These are phyloP conservation scores for Penicillium angulare DNA, from an alignment of 495 filamentous ascomycete species.

Conservation along the genomic window DNA sequence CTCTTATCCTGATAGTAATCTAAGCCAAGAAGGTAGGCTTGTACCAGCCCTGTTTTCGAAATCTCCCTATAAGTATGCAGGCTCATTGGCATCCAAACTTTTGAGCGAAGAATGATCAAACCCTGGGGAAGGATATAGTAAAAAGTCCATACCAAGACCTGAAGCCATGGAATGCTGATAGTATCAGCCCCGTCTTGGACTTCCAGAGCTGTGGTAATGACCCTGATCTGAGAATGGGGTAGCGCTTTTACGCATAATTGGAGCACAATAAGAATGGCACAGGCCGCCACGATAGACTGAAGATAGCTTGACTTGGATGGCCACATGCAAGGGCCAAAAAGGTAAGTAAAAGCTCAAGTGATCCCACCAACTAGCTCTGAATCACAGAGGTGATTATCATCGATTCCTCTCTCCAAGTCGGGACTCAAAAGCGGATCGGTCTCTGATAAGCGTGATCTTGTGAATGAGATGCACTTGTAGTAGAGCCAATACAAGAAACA, in stretches of 20 bases:
- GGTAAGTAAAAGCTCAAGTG: constrained; percentile 68
- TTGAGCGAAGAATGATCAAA: constrained; percentile 64
- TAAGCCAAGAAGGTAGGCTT: constrained; percentile 78
- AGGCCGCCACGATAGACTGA: constrained; percentile 73
- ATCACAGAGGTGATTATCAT: too few relatives aligned
- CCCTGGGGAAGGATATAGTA: constrained; percentile 74
- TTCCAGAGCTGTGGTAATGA: background rate
- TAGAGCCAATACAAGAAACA: constrained; percentile 15
- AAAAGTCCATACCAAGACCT: constrained; percentile 64
- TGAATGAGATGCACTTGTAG: background rate
- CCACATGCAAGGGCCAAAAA: constrained; percentile 95
- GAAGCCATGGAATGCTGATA: constrained; percentile 32
- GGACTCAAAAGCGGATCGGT: background rate
- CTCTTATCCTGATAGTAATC: constrained; percentile 87
- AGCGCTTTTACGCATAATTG: constrained; percentile 71
- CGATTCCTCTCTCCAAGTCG: background rate
- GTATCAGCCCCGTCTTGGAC: background rate
- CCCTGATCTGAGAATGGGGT: constrained; percentile 63
- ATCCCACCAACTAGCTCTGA: background rate
- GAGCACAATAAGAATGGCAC: constrained; percentile 70
- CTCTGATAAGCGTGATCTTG: background rate
- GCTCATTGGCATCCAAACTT: constrained; percentile 78
- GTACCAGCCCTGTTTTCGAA: constrained; percentile 81
- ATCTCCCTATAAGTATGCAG: constrained; percentile 78
- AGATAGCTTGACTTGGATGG: constrained; percentile 70